These are phyloP conservation scores for Coniosporium tulheliwenetii DNA, from an alignment of 2,329 filamentous ascomycete genomes.

Conservation along the genomic window DNA sequence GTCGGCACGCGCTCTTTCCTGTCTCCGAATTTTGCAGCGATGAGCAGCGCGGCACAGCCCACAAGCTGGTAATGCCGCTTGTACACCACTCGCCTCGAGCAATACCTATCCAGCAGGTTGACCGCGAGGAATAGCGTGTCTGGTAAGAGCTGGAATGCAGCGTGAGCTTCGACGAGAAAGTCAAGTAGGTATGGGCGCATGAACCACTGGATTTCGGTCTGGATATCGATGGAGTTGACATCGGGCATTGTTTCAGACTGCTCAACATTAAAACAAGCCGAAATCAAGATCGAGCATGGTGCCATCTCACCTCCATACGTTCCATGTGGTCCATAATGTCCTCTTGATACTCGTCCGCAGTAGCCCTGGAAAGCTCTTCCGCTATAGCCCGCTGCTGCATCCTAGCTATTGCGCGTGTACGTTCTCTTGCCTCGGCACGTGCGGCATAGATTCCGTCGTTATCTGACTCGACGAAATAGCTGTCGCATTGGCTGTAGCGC, in stretches of 20 bases:
- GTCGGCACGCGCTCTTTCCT: conserved; percentile 98
- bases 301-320: conserved; percentile 63
- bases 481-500: conserved; percentile 49
- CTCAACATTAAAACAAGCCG: conserved; percentile 11
- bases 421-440: conserved; percentile 56
- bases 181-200: conserved; percentile 97
- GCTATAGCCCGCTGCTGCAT: conserved; percentile 78
- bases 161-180: conserved; percentile 93
- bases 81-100: conserved; percentile 93
- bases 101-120: conserved; percentile 94
- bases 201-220: conserved; percentile 98
- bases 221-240: conserved; percentile 95
- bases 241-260: conserved; percentile 80
- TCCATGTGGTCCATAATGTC: conserved; percentile 91
- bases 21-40: conserved; percentile 96
- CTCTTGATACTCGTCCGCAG: conserved; percentile 82
- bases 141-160: conserved; percentile 82
- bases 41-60: conserved; percentile 86
- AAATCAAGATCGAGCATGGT: neutral
- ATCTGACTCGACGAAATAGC: conserved; percentile 50
- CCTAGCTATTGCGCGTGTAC: conserved; percentile 61
- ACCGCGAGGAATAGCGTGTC: conserved; percentile 93
- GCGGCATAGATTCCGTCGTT: conserved; percentile 35
- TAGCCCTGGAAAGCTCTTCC: conserved; percentile 72
- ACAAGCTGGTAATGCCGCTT: conserved; percentile 98